phyloP scores from a whole-genome alignment of 257 asterid species.

The Misopates orontium region DNA sequence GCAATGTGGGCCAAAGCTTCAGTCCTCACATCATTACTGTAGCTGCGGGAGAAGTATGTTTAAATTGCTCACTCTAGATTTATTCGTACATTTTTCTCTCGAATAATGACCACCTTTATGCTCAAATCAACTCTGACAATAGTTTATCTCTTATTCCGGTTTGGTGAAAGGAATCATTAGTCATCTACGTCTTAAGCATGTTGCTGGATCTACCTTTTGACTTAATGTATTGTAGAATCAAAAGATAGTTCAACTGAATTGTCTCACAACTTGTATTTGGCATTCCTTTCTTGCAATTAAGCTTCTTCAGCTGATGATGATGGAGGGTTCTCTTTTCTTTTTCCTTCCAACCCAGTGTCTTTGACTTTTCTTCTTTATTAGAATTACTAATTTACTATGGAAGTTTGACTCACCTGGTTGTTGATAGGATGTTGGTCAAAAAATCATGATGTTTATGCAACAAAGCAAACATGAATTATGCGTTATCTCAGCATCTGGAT shows the following conservation, averaged over 20 bases:
- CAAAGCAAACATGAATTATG: constrained; percentile 59
- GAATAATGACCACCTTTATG: no score
- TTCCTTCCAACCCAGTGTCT: background rate
- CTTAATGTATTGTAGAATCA: background rate
- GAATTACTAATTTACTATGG: background rate
- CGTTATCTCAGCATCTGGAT: constrained; percentile 61
- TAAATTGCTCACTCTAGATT: background rate
- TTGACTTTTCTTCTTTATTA: background rate
- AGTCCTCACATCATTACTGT: constrained; percentile 53
- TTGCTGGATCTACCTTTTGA: no score
- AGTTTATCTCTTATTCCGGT: no score
- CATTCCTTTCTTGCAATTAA: background rate
- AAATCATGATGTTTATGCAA: constrained; percentile 52
- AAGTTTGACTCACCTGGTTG: constrained; percentile 10
- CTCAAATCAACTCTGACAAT: no score
- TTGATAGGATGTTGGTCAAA: constrained; percentile 55
- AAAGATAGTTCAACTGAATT: background rate
- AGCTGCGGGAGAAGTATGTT: constrained; percentile 61
- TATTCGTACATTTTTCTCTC: background rate
- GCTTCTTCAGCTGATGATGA: background rate
- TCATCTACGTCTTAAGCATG: no score
- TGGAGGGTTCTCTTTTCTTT: background rate
- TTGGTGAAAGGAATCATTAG: no score
- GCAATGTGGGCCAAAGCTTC: constrained; percentile 52
- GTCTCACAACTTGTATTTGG: background rate